Conservation (phyloP, 2,329 filamentous ascomycete genomes). For the Colletotrichum acutatum region DNA sequence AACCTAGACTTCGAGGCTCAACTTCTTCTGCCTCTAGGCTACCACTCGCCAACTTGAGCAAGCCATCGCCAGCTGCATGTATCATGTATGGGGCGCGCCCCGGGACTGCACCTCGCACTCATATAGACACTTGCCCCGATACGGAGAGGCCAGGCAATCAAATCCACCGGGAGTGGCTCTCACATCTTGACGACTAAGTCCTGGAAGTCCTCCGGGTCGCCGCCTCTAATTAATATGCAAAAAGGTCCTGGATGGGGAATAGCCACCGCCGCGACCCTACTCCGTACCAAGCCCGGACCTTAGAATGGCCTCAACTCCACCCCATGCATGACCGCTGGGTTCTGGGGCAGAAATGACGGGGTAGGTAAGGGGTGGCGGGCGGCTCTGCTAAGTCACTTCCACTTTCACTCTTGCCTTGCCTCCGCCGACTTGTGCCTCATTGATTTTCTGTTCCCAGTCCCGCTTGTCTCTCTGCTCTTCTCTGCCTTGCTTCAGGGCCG, state of each 20-base stretch:
- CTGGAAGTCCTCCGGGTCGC: not conserved
- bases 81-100: not conserved
- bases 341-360: not conserved
- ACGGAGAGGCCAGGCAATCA: not conserved
- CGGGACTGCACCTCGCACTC: not conserved
- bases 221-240: not conserved
- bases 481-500: not conserved
- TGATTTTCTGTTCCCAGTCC: not conserved
- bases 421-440: not conserved
- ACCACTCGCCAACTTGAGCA: not conserved
- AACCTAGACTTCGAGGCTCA: not conserved
- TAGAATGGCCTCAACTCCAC: conserved; percentile 9
- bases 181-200: no score
- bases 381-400: not conserved
- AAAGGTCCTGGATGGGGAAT: not conserved
- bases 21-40: not conserved
- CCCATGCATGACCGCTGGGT: not conserved
- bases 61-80: not conserved
- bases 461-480: not conserved
- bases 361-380: not conserved
- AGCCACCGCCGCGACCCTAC: not conserved
- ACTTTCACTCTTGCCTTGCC: not conserved
- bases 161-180: not conserved
- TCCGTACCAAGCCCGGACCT: conserved; percentile 6
- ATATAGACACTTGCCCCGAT: not conserved